Base-by-base conservation (phyloP, 2,329 filamentous ascomycete genomes). In the Fusarium nodosum region DNA sequence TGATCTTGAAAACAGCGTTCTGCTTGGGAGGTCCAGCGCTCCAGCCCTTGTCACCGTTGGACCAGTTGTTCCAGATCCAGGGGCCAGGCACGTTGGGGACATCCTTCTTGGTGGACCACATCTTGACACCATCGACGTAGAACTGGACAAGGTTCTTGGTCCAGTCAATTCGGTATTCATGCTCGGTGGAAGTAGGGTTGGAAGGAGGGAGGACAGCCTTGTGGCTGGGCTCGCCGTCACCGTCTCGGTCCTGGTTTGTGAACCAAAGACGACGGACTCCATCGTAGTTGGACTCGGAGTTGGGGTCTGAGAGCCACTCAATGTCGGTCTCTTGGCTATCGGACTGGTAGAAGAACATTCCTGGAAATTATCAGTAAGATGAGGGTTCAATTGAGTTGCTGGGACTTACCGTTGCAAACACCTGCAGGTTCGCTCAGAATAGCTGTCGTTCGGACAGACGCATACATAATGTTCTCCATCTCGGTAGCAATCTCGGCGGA, bases 41-140 rank as follows among this genome's bases (percentile, higher is more conserved):
- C 76, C 76, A 78, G 10, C 72, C 72, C 31, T 66, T 61, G 28
- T 77, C 74, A 10, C 76, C 76, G 33, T 74, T 77, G 2, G 76
- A 72, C 76, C 76, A 78, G 63, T 78, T 78, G 50, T 78, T 78
- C 45, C 73, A 77, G 7, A 78, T 56, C 75, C 76, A 78, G 13
- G 74, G 63, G 0, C 76, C 76, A 28, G 70, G 31, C 0, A 66
- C 44, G 11, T 26, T 75, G 0, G 76, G 76, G 1, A 76, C 75
- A 18, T 78, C 72, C 38, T 60, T 31, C 7, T 56, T 76, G 0
- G 76, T 76, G 44, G 69, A 59, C 68, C 71, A 77, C 4, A 70
- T 39, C 54, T 75, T 69, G 1, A 57, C 65, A 0, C 76, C 76
- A 15, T 78, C 76, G 2, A 78, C 63, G 18, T 70, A 78, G 46